Evolutionary conservation across 331 rosid species (phyloP), one percentile per base, ranked within the genome.

Genomic region (Arachis monticola): DNA sequence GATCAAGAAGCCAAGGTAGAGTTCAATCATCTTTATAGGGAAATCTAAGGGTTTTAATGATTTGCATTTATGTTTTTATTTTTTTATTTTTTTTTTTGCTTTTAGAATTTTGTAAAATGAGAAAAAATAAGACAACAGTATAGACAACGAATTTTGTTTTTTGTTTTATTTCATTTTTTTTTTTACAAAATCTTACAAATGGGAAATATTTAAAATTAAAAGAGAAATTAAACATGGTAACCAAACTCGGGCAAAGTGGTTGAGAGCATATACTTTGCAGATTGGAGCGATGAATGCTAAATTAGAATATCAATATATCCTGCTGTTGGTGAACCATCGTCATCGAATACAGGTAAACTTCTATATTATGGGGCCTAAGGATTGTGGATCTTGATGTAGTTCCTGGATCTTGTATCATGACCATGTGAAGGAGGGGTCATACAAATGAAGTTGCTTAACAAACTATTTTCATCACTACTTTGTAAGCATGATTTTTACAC

Each of bases 371-470:
- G 71, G 72, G 22, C 57, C 46, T 9, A 51, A 44, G 8, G 45
- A 4, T 53, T 51, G 45, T 12, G 57, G 57, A 22, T 31, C 8
- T 42, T 13, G 68, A 72, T 45, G 13, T 42, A 14, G 2, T 58
- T 9, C 14, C 69, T 12, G 9, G 12, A 11, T 66, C 35, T 67
- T 10, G 44, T 8, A 52, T 38, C 56, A 40, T 7, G 38, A 50
- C 32, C 70, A 68, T 69, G 77, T 69, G 77, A 69, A 12, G 8
- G 56, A 53, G 42, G 67, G 71, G 41, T 41, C 83, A 52, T 59
- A 7, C 12, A 22, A 7, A 72, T 10, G 66, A 42, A 63, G 11
- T 62, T 30, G 8, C 17, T 10, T 38, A 40, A 48, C 64, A 72
- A 47, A 55, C 66, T 12, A 31, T 51, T 13, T 5, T 8, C 9